Base-by-base conservation (phyloP, 306 rosid genomes). In the Psophocarpus tetragonolobus region DNA sequence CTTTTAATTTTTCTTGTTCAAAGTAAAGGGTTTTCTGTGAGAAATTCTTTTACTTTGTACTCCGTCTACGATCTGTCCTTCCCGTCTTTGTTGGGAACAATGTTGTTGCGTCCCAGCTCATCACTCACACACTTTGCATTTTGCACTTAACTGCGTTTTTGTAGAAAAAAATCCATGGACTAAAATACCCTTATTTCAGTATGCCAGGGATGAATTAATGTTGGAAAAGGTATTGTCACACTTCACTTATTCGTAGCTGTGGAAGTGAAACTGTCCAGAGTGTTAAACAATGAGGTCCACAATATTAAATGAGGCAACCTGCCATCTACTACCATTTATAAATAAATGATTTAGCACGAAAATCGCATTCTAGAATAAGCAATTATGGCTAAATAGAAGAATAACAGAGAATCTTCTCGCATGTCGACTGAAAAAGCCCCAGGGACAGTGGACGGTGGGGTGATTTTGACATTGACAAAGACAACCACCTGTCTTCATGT, bases 91-190 rank as follows among this genome's bases (percentile, higher is more conserved):
- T 68, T 68, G 73, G 65, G 65, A 69, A 70, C 68, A 83, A 62
- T 50, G 68, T 39, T 60, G 20, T 67, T 84, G 87, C 84, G 26
- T 62, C 84, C 74, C 87, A 79, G 81, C 84, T 79, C 84, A 79
- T 75, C 56, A 14, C 62, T 24, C 53, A 7, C 66, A 35, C 39
- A 60, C 81, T 48, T 18, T 74, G 63, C 35, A 58, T 42, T 60
- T 78, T 39, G 83, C 77, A 63, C 30, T 35, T 27, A 11, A 36
- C 42, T 51, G 21, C 66, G 38, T n/a, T 38, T 53, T 56, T 56
- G 47, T 32, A 1, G 14, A 53, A 39, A 71, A 27, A 27, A 15
- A 71, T 11, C 17, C 47, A 39, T n/a, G 24, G 78, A 69, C 87
- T 62, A 62, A 74, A 68, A 67, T 74, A 48, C 78, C 81, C 84